phyloP scores from a whole-genome alignment of 345 rosid species.

The Raphanus sativus region DNA sequence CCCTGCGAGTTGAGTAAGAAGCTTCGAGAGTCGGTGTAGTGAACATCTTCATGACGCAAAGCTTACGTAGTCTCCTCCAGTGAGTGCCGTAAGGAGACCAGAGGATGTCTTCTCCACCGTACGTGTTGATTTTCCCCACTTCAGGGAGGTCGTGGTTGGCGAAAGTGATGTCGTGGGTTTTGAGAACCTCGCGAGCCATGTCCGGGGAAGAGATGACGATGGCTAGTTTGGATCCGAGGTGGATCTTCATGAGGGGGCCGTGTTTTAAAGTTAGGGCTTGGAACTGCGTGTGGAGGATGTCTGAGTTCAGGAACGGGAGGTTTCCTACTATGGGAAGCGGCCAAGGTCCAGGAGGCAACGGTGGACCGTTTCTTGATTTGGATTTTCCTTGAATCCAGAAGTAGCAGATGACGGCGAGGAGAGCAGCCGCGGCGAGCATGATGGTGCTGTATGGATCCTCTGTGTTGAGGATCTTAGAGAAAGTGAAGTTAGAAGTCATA shows the following conservation, averaged over 20 bases:
- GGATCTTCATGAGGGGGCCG: constrained; percentile 46
- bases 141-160: constrained; percentile 43
- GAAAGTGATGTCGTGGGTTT: constrained; percentile 40
- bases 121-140: constrained; percentile 21
- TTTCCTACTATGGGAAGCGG: constrained; percentile 42
- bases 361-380: constrained; percentile 19
- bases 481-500: background rate
- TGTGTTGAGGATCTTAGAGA: constrained; percentile 16
- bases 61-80: constrained; percentile 38
- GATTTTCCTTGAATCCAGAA: constrained; percentile 26
- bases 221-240: constrained; percentile 36
- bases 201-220: constrained; percentile 38
- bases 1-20: constrained; percentile 39
- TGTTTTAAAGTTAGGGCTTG: constrained; percentile 30
- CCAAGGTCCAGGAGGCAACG: constrained; percentile 44
- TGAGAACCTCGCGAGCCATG: constrained; percentile 40
- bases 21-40: constrained; percentile 43
- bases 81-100: constrained; percentile 44
- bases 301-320: constrained; percentile 40
- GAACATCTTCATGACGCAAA: constrained; percentile 40
- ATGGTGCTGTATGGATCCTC: constrained; percentile 19
- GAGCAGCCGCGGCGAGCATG: constrained; percentile 2
- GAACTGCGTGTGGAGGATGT: constrained; percentile 34
- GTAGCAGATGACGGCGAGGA: constrained; percentile 20
- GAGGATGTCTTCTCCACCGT: constrained; percentile 39